Evolutionary conservation across 2,329 filamentous ascomycete genomes (phyloP).

Genomic region (Proliferodiscus dingleyae): DNA sequence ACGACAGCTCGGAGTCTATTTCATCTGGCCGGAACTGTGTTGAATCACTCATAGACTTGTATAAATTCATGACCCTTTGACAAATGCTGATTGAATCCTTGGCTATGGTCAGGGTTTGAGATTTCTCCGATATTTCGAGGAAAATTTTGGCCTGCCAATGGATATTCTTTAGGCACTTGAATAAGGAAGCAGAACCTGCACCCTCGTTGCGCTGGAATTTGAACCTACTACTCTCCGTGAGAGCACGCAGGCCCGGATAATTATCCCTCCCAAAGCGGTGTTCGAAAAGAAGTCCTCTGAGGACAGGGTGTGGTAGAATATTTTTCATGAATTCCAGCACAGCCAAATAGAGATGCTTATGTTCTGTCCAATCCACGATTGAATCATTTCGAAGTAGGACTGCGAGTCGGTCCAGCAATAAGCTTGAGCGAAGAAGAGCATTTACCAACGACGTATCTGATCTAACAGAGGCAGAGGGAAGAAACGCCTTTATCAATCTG

Average conservation of each 20-base stretch:
- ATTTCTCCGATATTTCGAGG: constrained; percentile 7
- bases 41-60: neutral
- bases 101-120: neutral
- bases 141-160: constrained; percentile 13
- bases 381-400: constrained; percentile 20
- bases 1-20: constrained; percentile 1
- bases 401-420: constrained; percentile 15
- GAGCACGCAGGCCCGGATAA: neutral
- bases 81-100: neutral
- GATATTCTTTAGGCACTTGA: constrained; percentile 7
- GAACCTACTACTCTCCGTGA: neutral
- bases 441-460: constrained; percentile 3
- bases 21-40: neutral
- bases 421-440: constrained; percentile 13
- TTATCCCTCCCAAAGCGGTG: neutral
- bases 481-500: constrained; percentile 11
- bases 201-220: neutral
- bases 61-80: neutral
- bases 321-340: constrained; percentile 11
- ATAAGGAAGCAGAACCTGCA: constrained; percentile 8
- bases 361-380: constrained; percentile 15
- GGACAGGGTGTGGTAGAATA: constrained; percentile 5
- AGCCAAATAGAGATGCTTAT: constrained; percentile 12
- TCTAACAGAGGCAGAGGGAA: constrained; percentile 3
- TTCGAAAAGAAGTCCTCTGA: constrained; percentile 4